Evolutionary conservation across 1,284 basidiomycete species (phyloP).

Genomic region (Heterobasidion irregulare): DNA sequence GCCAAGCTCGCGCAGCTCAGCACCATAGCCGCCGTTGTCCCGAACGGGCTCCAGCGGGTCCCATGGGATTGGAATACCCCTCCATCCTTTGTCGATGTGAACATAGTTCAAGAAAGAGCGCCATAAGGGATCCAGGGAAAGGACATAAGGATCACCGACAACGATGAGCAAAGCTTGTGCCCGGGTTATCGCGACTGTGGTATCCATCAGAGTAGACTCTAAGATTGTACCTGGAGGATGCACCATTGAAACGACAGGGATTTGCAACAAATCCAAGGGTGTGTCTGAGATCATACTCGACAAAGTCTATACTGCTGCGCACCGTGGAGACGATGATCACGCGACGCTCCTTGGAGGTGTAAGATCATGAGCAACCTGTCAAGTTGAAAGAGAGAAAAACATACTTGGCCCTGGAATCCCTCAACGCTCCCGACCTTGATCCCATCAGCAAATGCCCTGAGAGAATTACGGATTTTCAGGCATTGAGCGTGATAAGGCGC

Average conservation of each 20-base stretch:
- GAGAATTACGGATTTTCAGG: constrained; percentile 33
- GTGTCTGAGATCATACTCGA: constrained; percentile 46
- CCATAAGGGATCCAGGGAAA: constrained; percentile 52
- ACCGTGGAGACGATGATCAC: constrained; percentile 64
- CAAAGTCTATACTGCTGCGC: constrained; percentile 45
- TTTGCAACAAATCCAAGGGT: constrained; percentile 60
- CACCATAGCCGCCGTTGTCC: constrained; percentile 21
- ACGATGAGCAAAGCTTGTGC: constrained; percentile 48
- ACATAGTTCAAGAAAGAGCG: constrained; percentile 44
- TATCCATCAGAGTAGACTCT: not conserved
- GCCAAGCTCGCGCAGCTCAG: constrained; percentile 21
- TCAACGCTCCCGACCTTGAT: constrained; percentile 60
- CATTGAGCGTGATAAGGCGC: constrained; percentile 56
- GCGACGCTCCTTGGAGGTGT: constrained; percentile 41
- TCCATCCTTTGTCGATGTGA: constrained; percentile 41
- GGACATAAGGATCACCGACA: constrained; percentile 44
- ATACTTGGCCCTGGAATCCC: constrained; percentile 59
- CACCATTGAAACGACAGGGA: constrained; percentile 57
- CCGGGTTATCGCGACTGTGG: constrained; percentile 20
- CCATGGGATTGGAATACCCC: constrained; percentile 37
- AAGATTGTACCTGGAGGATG: constrained; percentile 5
- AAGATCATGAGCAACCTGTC: not conserved
- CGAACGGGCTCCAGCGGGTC: constrained; percentile 25
- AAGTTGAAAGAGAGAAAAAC: constrained; percentile 1
- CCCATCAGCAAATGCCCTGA: constrained; percentile 19